These are phyloP conservation scores for Neurospora hispaniola DNA, from an alignment of 495 filamentous ascomycete genomes.

Conservation along the genomic window DNA sequence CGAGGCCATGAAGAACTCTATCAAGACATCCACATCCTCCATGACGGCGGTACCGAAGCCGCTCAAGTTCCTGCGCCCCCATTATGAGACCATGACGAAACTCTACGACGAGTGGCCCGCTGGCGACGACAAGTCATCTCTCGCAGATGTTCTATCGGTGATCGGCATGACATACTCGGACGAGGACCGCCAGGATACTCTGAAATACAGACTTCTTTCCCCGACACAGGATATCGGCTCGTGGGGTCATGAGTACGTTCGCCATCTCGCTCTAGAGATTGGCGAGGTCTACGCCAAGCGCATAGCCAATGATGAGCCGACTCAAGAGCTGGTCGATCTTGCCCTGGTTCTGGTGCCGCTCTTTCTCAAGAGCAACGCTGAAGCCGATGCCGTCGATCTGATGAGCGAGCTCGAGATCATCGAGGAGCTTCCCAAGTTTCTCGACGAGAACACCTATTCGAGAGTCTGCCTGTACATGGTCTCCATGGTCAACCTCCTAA, in stretches of 20 bases:
- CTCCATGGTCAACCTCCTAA: slow-evolving; percentile 95
- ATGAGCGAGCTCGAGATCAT: slow-evolving; percentile 96
- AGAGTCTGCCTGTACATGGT: slow-evolving; percentile 97
- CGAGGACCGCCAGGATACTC: slow-evolving; percentile 85
- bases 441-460: slow-evolving; percentile 89
- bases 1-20: slow-evolving; percentile 91
- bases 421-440: slow-evolving; percentile 73
- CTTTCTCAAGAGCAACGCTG: slow-evolving; percentile 93
- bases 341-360: slow-evolving; percentile 79
- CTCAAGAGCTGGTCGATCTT: slow-evolving; percentile 70
- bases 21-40: slow-evolving; percentile 96
- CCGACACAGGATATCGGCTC: slow-evolving; percentile 87
- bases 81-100: slow-evolving; percentile 78
- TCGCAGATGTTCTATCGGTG: slow-evolving; percentile 93
- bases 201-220: slow-evolving; percentile 87
- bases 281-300: slow-evolving; percentile 85
- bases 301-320: slow-evolving; percentile 43
- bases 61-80: slow-evolving; percentile 92
- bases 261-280: slow-evolving; percentile 91
- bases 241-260: slow-evolving; percentile 98
- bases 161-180: slow-evolving; percentile 99
- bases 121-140: slow-evolving; percentile 72
- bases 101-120: slow-evolving; percentile 81
- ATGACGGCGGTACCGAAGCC: slow-evolving; percentile 99
- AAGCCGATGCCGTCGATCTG: slow-evolving; percentile 94